Conservation (phyloP, 441 rosid species). For the Oxalis stricta region DNA sequence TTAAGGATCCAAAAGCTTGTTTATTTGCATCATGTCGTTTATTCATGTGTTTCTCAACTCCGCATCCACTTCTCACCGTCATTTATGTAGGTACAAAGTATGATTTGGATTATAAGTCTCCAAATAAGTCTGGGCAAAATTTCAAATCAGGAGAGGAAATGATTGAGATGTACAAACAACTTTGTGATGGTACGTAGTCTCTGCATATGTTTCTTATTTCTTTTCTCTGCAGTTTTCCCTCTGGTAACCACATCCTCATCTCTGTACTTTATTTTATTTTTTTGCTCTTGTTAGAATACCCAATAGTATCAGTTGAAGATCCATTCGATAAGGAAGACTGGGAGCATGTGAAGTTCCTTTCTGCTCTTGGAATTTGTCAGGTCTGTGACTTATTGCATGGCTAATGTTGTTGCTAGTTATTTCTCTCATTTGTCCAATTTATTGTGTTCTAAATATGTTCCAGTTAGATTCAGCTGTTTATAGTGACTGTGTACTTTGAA, state of each 20-base stretch:
- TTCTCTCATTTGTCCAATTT: not conserved
- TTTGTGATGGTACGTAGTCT: constrained; percentile 57
- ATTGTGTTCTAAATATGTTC: not conserved
- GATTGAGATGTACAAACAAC: constrained; percentile 81
- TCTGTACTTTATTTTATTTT: constrained; percentile 4
- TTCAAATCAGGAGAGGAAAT: constrained; percentile 92
- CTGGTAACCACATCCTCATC: not conserved
- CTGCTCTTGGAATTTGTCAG: constrained; percentile 88
- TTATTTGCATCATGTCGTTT: not conserved
- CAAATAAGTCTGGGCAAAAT: constrained; percentile 65
- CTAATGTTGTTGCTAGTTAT: not conserved
- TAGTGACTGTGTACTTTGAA: too few species aligned
- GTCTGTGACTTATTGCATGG: constrained; percentile 25
- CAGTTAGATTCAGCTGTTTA: too few species aligned
- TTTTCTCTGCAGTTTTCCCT: constrained; percentile 2
- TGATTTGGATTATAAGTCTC: constrained; percentile 70
- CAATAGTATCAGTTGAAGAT: constrained; percentile 83
- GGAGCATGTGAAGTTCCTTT: constrained; percentile 69
- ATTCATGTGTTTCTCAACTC: not conserved
- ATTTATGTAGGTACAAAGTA: constrained; percentile 65
- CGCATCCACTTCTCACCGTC: not conserved
- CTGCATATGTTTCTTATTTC: constrained; percentile 1
- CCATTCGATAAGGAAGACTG: constrained; percentile 98
- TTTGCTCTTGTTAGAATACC: constrained; percentile 40
- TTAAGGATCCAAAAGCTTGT: not conserved